phyloP scores from a whole-genome alignment of 805 yeast genomes.

The Metschnikowia dekortorum region DNA sequence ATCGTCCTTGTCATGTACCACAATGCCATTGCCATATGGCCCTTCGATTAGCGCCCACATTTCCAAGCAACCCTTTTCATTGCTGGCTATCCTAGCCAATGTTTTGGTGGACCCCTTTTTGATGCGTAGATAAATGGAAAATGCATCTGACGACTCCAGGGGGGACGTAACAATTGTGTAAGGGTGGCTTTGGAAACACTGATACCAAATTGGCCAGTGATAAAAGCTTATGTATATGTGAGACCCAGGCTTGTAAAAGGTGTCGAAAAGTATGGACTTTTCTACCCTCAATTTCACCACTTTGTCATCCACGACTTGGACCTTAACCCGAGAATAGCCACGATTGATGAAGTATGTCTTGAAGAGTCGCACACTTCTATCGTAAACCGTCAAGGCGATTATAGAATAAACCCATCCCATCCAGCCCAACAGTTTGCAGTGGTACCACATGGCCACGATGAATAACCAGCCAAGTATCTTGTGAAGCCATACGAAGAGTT shows the following conservation, averaged over 20 bases:
- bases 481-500: constrained; percentile 12
- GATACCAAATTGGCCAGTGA: constrained; percentile 18
- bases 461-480: constrained; percentile 17
- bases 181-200: constrained; percentile 17
- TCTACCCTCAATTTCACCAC: constrained; percentile 14
- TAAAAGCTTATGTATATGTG: constrained; percentile 15
- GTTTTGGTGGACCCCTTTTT: constrained; percentile 14
- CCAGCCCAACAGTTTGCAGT: constrained; percentile 16
- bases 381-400: constrained; percentile 14
- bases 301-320: constrained; percentile 11
- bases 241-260: constrained; percentile 14
- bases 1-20: constrained; percentile 7
- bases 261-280: constrained; percentile 10
- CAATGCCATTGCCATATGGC: constrained; percentile 16
- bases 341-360: constrained; percentile 15
- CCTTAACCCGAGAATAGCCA: constrained; percentile 9
- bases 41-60: constrained; percentile 19
- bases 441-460: constrained; percentile 19
- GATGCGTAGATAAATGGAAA: constrained; percentile 15
- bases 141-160: constrained; percentile 8
- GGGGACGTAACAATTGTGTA: constrained; percentile 16
- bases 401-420: constrained; percentile 19
- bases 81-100: constrained; percentile 9
- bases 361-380: constrained; percentile 11
- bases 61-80: constrained; percentile 12